Evolutionary conservation across 106 monocot genomes (phyloP), one percentile per base, ranked within the genome.

Genomic region (Amphibolis antarctica): DNA sequence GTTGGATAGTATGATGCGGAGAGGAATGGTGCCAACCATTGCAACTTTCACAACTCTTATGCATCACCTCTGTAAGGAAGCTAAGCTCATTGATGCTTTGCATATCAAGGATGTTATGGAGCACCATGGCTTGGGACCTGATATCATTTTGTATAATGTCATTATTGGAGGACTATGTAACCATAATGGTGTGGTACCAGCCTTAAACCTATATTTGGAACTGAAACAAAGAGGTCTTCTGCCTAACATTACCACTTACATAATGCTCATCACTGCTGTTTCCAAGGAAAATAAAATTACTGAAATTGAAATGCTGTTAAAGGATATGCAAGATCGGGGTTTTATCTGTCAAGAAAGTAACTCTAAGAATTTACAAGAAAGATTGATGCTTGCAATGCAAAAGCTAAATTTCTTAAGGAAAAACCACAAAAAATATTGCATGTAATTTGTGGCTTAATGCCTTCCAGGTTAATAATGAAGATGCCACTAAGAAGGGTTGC

Each of bases 1-100:
- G 64, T 83, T 88, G 46, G 72, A 74, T 79, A 55, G 72, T 47
- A 73, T 93, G 76, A 67, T 80, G 62, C 64, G 72, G 22, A 59
- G 51, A 67, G 77, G 81, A 20, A 17, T 65, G 30, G 59, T 86
- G n/a, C 93, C 93, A 25, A 93, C 93, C 46, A 59, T 72, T 71
- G 88, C 85, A 66, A 93, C 88, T 62, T 85, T 93, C 55, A 86
- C 93, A 10, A 88, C 85, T 62, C 74, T 88, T 30, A 93, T 93
- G 77, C 83, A 88, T 68, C 63, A 70, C 26, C 75, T 83, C 50
- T 68, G 73, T 52, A 83, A 75, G 71, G 74, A 77, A 79, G 36
- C 24, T 28, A 81, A 67, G 23, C 26, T 85, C 65, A 65, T 24
- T 74, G 76, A 85, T 83, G 93, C 85, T 57, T 72, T 93, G 45